Conservation (phyloP, 371 early-diverging fungal species). For the Rhizopus delemar region DNA sequence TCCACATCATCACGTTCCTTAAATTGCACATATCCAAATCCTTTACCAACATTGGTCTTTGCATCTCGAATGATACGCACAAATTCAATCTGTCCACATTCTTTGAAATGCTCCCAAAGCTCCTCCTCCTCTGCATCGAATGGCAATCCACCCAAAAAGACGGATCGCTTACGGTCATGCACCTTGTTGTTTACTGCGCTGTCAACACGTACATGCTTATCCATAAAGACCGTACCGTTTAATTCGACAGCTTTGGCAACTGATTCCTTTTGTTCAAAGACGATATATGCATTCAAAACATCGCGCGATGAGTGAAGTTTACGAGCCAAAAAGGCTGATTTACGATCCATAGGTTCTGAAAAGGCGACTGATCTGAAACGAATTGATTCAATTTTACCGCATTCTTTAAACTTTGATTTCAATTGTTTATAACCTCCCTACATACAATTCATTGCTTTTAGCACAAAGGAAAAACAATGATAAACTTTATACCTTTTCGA, state of each 20-base stretch:
- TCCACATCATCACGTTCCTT: slow-evolving; percentile 68
- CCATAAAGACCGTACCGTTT: slow-evolving; percentile 82
- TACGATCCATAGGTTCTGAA: slow-evolving; percentile 66
- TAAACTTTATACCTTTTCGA: slow-evolving; percentile 55
- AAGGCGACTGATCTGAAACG: slow-evolving; percentile 91
- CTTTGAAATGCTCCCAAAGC: slow-evolving; percentile 81
- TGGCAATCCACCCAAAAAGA: slow-evolving; percentile 90
- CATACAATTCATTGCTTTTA: background rate
- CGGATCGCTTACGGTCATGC: slow-evolving; percentile 78
- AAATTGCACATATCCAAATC: slow-evolving; percentile 88
- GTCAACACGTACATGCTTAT: slow-evolving; percentile 89
- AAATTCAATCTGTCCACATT: slow-evolving; percentile 81
- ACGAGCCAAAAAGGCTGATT: slow-evolving; percentile 73
- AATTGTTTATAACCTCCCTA: slow-evolving; percentile 62
- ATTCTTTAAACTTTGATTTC: slow-evolving; percentile 64
- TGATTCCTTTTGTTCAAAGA: slow-evolving; percentile 64
- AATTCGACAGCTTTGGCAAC: slow-evolving; percentile 66
- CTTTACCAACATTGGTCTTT: slow-evolving; percentile 92
- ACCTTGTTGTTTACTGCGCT: slow-evolving; percentile 57
- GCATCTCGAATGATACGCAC: slow-evolving; percentile 88
- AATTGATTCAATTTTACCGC: slow-evolving; percentile 80
- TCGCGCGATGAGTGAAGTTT: slow-evolving; percentile 82
- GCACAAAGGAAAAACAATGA: background rate
- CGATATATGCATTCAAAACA: slow-evolving; percentile 87
- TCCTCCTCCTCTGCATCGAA: slow-evolving; percentile 88